Conservation (phyloP, 192 early-diverging fungal species). For the Physocladia obscura region DNA sequence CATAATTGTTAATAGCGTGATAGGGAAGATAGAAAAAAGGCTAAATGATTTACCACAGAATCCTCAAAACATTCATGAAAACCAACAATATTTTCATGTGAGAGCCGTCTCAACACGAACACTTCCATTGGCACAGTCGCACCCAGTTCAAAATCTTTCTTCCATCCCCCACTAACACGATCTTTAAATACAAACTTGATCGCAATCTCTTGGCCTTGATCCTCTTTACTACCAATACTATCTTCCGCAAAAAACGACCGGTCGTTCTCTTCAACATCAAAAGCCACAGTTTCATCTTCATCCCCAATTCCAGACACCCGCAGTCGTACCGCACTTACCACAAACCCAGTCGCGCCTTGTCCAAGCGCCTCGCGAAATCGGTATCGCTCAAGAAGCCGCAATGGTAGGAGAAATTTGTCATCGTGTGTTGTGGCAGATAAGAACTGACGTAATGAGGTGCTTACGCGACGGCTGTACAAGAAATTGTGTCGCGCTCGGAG, state of each 20-base stretch:
- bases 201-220: constrained; percentile 50
- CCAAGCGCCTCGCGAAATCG: not conserved
- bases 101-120: constrained; percentile 59
- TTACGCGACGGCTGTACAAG: not conserved
- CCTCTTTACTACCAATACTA: constrained; percentile 61
- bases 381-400: not conserved
- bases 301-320: constrained; percentile 44
- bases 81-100: constrained; percentile 46
- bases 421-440: not conserved
- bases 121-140: constrained; percentile 72
- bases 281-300: constrained; percentile 54
- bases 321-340: not conserved
- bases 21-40: not conserved
- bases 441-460: not conserved
- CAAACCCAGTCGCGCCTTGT: constrained; percentile 27
- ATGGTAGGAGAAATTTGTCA: not conserved
- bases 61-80: constrained; percentile 76
- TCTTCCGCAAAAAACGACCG: no score
- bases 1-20: not conserved
- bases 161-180: constrained; percentile 67
- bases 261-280: not conserved
- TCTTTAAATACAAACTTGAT: constrained; percentile 68
- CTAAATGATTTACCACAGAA: constrained; percentile 21
- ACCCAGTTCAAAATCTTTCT: constrained; percentile 59
- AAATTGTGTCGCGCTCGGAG: not conserved